Evolutionary conservation across 768 basidiomycete genomes (phyloP).

Genomic region (Serendipita vermifera): DNA sequence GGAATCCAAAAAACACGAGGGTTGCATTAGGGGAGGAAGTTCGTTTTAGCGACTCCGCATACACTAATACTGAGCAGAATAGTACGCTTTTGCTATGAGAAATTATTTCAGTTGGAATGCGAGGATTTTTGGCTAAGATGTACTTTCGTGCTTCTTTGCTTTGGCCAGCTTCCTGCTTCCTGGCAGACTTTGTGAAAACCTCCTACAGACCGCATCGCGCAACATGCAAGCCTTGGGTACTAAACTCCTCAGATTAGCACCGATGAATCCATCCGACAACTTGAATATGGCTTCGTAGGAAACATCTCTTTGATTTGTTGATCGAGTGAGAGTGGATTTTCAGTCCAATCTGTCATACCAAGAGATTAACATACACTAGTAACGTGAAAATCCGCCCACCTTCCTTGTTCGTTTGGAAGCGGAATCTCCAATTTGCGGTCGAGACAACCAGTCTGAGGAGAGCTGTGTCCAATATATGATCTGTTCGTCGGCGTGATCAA

Average conservation of each 20-base stretch:
- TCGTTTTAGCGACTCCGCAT: too few relatives aligned
- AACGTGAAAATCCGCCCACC: slow-evolving; percentile 24
- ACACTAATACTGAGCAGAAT: slow-evolving; percentile 16
- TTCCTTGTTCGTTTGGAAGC: slow-evolving; percentile 91
- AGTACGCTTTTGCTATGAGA: slow-evolving; percentile 21
- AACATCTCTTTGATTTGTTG: slow-evolving; percentile 88
- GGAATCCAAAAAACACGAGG: too few relatives aligned
- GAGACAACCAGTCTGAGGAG: slow-evolving; percentile 84
- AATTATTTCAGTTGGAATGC: too few relatives aligned
- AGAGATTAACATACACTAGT: neutral
- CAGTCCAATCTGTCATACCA: slow-evolving; percentile 63
- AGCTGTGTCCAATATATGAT: slow-evolving; percentile 28
- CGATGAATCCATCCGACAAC: slow-evolving; percentile 89
- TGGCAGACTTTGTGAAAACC: slow-evolving; percentile 88
- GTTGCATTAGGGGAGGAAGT: too few relatives aligned
- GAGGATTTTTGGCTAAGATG: slow-evolving; percentile 23
- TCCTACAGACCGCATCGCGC: slow-evolving; percentile 87
- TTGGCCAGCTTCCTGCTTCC: slow-evolving; percentile 93
- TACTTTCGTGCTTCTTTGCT: slow-evolving; percentile 95
- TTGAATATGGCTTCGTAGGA: slow-evolving; percentile 98
- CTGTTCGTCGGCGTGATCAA: slow-evolving; percentile 99
- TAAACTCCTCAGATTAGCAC: slow-evolving; percentile 90
- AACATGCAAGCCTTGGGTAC: slow-evolving; percentile 97
- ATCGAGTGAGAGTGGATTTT: slow-evolving; percentile 94
- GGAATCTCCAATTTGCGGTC: slow-evolving; percentile 98